Base-by-base conservation (phyloP, 768 basidiomycete genomes). In the Leccinum subtestaceum region DNA sequence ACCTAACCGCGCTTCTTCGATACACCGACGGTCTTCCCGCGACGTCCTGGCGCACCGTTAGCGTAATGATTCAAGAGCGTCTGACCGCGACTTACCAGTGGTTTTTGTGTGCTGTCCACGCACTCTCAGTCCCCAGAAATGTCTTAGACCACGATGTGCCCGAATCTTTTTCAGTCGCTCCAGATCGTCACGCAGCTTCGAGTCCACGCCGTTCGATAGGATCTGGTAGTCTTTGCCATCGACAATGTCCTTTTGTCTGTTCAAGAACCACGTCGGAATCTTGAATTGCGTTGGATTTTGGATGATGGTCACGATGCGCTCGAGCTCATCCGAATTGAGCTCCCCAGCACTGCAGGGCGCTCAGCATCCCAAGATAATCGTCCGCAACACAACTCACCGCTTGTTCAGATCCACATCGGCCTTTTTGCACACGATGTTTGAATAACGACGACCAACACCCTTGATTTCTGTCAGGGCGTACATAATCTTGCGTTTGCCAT, bases 401-500 rank as follows among this genome's bases (percentile, higher is more conserved):
- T 99, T 99, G 83, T 85, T 93, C 61, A 99, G 85, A 73, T 98
- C 96, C 45, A 99, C 93, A 80, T 98, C 97, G 62, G 97, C 97
- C 83, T 99, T 99, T 81, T 98, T 98, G 87, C 97, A 98, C 67
- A 98, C 96, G 70, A 98, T 79, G 80, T 98, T 98, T 73, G 97
- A 88, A 80, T 98, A 99, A 55, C 97, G 91, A 65, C 97, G 89
- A 70, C 97, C 97, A 61, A 99, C 97, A 86, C 97, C 97, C 84
- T 98, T 98, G 84, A 99, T 99, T 82, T 99, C 97, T 51, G 97
- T 98, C 81, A 98, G 76, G 70, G 97, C 96, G 76, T 94, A 98
- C 91, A 94, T 98, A 77, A 99, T 90, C 82, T 99, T 99, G 70
- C 97, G 88, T 76, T 96, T 95, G 67, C 97, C 97, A 77, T 98